These are phyloP conservation scores for Mycosarcoma mackinlayi DNA, from an alignment of 1,284 basidiomycete genomes.

Conservation along the genomic window DNA sequence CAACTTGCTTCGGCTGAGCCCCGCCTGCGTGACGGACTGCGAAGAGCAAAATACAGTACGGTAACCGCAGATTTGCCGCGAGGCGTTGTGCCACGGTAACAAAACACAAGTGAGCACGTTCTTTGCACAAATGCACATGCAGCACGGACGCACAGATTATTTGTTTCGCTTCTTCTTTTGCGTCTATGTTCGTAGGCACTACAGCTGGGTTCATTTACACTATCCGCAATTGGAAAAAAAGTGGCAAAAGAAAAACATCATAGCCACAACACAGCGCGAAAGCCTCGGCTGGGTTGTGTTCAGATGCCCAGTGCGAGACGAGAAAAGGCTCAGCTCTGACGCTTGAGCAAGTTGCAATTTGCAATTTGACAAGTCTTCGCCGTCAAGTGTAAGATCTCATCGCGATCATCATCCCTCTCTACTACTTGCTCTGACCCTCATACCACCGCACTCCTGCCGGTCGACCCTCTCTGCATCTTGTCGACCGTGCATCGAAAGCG, in stretches of 20 bases:
- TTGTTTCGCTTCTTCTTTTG: conserved; percentile 1
- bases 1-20: too few relatives aligned
- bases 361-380: background rate
- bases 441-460: conserved; percentile 25
- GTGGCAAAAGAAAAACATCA: conserved; percentile 7
- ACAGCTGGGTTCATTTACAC: background rate
- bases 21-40: too few relatives aligned
- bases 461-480: conserved; percentile 16
- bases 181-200: background rate
- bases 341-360: background rate
- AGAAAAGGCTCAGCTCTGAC: conserved; percentile 4
- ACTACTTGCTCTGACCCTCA: background rate
- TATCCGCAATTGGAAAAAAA: background rate
- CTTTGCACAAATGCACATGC: conserved; percentile 10
- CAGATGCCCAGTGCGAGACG: conserved; percentile 1
- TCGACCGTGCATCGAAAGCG: conserved; percentile 33
- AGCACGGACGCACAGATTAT: conserved; percentile 25
- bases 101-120: conserved; percentile 18
- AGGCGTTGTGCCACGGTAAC: background rate
- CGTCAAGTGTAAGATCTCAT: conserved; percentile 11
- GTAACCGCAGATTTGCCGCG: conserved; percentile 1
- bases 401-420: background rate
- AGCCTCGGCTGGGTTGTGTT: background rate
- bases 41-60: too few relatives aligned
- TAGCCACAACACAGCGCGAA: conserved; percentile 10